Base-by-base conservation (phyloP, 2,329 filamentous ascomycete genomes). In the Colletotrichum tofieldiae region DNA sequence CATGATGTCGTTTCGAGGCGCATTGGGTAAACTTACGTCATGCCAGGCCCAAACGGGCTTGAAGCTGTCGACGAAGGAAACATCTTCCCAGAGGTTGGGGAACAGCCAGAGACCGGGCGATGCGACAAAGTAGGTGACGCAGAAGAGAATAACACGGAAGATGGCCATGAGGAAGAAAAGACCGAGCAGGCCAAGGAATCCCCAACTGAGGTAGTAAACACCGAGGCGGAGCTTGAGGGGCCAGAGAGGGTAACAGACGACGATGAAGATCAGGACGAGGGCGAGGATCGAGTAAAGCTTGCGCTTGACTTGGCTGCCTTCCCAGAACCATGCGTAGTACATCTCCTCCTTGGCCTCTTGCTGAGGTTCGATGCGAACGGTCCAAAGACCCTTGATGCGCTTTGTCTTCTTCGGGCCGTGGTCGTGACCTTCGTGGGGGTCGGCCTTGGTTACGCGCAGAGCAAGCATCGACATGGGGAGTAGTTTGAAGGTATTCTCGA, bases 81-180 rank as follows among this genome's bases (percentile, higher is more conserved):
- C 96, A 80, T 99, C 96, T 82, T 99, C 96, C 86, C 98, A 99
- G 26, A 99, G 86, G 80, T 99, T 99, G 60, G 96, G 96, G 84
- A 96, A 99, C 55, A 99, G 88, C 96, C 96, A 99, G n/a, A 99
- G 87, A 78, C 96, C 96, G 3, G 96, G 96, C 4, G 95, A 86
- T 0, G 91, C 87, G 20, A 89, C 87, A 79, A 98, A 97, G 83
- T 97, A 95, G 29, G 96, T 98, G 81, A 97, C 84, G 80, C 94
- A 93, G 86, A 99, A 99, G 37, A 99, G 87, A 73, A 99, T 97
- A 68, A 98, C 89, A 72, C 96, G 92, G 89, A 99, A 95, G 79
- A 99, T 97, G 7, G 96, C 93, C 96, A 99, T 98, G 79, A 91
- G 90, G 83, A 99, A 98, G 90, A 99, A 99, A 61, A 98, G 85